phyloP scores from a whole-genome alignment of 1,139 yeast species.

The Taphrina wiesneri region DNA sequence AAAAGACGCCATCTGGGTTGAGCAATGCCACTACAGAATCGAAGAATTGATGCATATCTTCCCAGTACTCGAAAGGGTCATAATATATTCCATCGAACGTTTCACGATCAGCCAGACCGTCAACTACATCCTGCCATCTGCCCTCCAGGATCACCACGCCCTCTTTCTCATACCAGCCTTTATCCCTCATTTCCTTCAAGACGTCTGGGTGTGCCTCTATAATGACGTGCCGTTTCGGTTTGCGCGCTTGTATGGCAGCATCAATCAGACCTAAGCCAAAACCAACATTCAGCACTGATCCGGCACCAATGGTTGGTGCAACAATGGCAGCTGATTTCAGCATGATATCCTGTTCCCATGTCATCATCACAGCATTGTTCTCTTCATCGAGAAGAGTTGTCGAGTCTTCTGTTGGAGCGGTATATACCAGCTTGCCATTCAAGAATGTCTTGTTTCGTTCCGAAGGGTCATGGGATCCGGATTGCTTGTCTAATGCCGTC shows the following conservation, averaged over 20 bases:
- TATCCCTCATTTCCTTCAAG: slow-evolving; percentile 60
- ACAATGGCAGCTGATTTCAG: slow-evolving; percentile 70
- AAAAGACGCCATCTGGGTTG: slow-evolving; percentile 77
- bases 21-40: slow-evolving; percentile 79
- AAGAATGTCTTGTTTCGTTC: slow-evolving; percentile 63
- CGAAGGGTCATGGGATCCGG: slow-evolving; percentile 43
- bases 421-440: slow-evolving; percentile 66
- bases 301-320: slow-evolving; percentile 47
- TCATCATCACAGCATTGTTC: slow-evolving; percentile 84
- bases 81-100: slow-evolving; percentile 89
- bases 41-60: slow-evolving; percentile 81
- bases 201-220: slow-evolving; percentile 97
- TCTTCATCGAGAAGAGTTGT: slow-evolving; percentile 72
- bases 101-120: slow-evolving; percentile 59
- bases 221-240: slow-evolving; percentile 75
- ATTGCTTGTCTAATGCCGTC: slow-evolving; percentile 57
- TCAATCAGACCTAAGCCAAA: slow-evolving; percentile 98
- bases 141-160: slow-evolving; percentile 78
- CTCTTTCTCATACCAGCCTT: slow-evolving; percentile 81
- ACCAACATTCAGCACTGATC: slow-evolving; percentile 74
- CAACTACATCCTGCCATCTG: slow-evolving; percentile 84
- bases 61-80: slow-evolving; percentile 87
- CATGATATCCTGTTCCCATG: slow-evolving; percentile 90
- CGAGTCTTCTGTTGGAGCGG: slow-evolving; percentile 59
- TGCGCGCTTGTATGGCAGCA: slow-evolving; percentile 61